Evolutionary conservation across 805 yeast genomes (phyloP), one percentile per base, ranked within the genome.

Genomic region (Candida gorgasii): DNA sequence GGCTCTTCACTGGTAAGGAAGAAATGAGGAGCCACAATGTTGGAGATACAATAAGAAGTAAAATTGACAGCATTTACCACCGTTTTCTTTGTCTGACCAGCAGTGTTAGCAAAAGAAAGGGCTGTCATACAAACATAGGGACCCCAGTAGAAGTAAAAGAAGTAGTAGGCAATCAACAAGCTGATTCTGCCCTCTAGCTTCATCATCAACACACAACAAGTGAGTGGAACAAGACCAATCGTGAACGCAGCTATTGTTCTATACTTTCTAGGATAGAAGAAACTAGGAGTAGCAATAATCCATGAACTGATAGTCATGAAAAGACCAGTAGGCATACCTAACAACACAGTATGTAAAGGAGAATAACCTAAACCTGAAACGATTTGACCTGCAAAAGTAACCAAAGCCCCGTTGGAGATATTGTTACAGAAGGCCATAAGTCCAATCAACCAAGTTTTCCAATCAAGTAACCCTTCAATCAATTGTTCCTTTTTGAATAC

Each of bases 311-410:
- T 42, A 22, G 67, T 62, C 32, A 65, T 74, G 29, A 76, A 68
- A 3, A 76, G 71, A 52, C 85, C 84, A 36, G 78, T 72, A 4
- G 86, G 84, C 62, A 77, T 67, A 52, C 79, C 82, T 45, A 76
- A 56, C 13, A 76, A 52, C 1, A 79, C 73, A 4, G 80, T 67
- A 36, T 65, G 53, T 40, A 72, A 59, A 27, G 57, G 58, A 31
- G 65, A 61, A 51, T 73, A 76, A 2, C 82, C 82, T 49, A 77
- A 72, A 37, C 79, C 78, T 1, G 78, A 71, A 11, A 72, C 70
- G 38, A 75, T 72, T 65, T 72, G 74, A 43, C 64, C 49, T 42
- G 71, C 60, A 53, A 69, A 53, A 50, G 61, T 65, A 16, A 69
- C 65, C 15, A 61, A 39, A 7, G 63, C 68, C 18, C 72, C 72